Evolutionary conservation across 805 yeast genomes (phyloP).

Genomic region (Deakozyma indianensis): DNA sequence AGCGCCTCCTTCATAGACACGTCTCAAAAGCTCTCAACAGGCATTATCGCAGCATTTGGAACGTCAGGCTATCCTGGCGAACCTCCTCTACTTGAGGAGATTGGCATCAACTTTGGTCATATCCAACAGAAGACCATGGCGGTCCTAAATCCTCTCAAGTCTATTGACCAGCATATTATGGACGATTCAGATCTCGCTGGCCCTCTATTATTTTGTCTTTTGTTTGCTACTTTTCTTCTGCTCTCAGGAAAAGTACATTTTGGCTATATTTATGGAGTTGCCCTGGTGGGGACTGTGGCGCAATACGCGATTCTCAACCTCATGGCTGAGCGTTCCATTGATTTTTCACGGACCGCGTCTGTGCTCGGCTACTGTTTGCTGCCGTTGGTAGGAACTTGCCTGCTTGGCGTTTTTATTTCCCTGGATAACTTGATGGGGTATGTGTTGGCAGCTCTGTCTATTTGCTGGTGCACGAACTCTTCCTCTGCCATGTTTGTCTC

Average conservation of each 20-base stretch:
- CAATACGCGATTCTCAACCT: constrained; percentile 73
- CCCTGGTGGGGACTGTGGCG: constrained; percentile 75
- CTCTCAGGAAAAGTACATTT: constrained; percentile 88
- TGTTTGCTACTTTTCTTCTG: constrained; percentile 71
- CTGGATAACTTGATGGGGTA: constrained; percentile 70
- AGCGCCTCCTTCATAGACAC: background rate
- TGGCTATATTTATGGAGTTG: constrained; percentile 94
- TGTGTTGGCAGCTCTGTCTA: constrained; percentile 46
- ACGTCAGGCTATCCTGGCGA: constrained; percentile 93
- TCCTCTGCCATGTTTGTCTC: constrained; percentile 88
- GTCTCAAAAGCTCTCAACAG: constrained; percentile 39
- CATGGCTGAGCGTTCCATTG: constrained; percentile 48
- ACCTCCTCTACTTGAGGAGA: constrained; percentile 79
- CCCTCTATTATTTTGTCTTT: constrained; percentile 73
- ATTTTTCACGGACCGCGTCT: constrained; percentile 60
- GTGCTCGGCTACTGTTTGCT: constrained; percentile 88
- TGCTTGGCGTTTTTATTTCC: constrained; percentile 48
- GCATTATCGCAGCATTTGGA: constrained; percentile 82
- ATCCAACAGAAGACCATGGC: constrained; percentile 70
- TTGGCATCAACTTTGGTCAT: constrained; percentile 85
- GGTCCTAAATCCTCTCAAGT: constrained; percentile 65
- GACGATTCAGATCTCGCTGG: constrained; percentile 92
- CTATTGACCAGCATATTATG: constrained; percentile 58
- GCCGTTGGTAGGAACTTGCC: constrained; percentile 71
- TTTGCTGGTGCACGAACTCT: constrained; percentile 83